A percentile compares a stretch with the other conserved stretches of the same genome.
These are phyloP conservation scores for Termitomyces sp. DNA, from an alignment of 768 basidiomycete genomes.

Conservation along the genomic window DNA sequence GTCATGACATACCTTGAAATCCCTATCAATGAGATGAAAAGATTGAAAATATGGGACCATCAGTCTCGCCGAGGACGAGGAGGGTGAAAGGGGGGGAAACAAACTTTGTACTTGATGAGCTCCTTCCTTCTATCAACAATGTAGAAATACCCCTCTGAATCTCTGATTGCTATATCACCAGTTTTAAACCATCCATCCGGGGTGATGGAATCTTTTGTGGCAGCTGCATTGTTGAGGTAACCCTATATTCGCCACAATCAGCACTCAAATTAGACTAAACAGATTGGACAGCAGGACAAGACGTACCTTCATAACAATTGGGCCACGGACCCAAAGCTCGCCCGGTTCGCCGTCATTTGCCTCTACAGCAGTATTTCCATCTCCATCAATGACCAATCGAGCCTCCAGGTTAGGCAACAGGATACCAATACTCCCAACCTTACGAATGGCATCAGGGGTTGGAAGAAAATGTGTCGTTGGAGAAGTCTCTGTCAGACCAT, in stretches of 20 bases:
- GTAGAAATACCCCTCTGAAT: conserved; percentile 66
- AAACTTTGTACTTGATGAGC: conserved; percentile 70
- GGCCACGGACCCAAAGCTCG: conserved; percentile 80
- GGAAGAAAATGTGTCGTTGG: conserved; percentile 62
- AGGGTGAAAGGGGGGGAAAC: not conserved
- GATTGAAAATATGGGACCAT: not conserved
- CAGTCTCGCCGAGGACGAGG: not conserved
- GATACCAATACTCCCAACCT: conserved; percentile 62
- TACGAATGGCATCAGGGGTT: conserved; percentile 33
- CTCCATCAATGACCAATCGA: conserved; percentile 61
- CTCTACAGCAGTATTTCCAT: conserved; percentile 36
- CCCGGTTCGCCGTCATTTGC: conserved; percentile 55
- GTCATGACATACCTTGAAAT: conserved; percentile 55
- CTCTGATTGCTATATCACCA: conserved; percentile 70
- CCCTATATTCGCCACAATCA: conserved; percentile 37
- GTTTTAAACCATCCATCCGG: conserved; percentile 84
- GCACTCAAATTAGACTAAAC: not conserved
- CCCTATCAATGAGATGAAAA: conserved; percentile 36
- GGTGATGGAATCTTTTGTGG: conserved; percentile 67
- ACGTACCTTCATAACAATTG: conserved; percentile 71
- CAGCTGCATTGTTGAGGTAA: conserved; percentile 67
- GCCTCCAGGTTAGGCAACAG: conserved; percentile 75
- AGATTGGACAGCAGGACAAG: not conserved
- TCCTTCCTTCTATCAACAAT: conserved; percentile 76
- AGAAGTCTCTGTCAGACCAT: conserved; percentile 81